Evolutionary conservation across 352 stramenopile genomes (phyloP), one percentile per base, ranked within the genome.

Genomic region (Aphanomyces invadans): DNA sequence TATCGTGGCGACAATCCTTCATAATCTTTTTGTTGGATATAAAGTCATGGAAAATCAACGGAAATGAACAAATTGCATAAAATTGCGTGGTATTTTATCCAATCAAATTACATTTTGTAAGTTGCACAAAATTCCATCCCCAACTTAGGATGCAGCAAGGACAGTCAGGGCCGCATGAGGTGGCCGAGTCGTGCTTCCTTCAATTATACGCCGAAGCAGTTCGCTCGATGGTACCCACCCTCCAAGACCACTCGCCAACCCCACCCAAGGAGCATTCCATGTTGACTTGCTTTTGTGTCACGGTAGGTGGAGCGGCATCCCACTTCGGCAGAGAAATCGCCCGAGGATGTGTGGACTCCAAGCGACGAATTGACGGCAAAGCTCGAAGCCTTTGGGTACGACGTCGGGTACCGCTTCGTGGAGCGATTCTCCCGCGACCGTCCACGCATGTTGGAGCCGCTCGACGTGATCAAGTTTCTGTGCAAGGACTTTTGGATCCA

Each of bases 401-500:
- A 95, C 68, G 84, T 90, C 4, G 86, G 86, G 68, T 95, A 86
- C 49, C 84, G 86, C 45, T 93, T 93, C 48, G 84, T 81, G 0
- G 86, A 95, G 54, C 74, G 82, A 73, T 88, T 59, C 28, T 78
- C 80, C 7, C 87, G 81, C 66, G 86, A 95, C 49, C 78, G 83
- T 4, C 73, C 86, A 46, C 84, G 86, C 33, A 91, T 95, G 81
- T 69, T 83, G 26, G 87, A 96, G 71, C 84, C 89, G 46, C 79
- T 98, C 54, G 95, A 99, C 63, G 90, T 97, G 60, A 96, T 99
- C 71, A 98, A 98, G 79, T 99, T 99, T 74, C 74, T 99, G 33
- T 99, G 96, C 80, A 99, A 99, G 74, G 95, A 98, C 75, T 95
- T 99, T 65, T 99, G 96, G 96, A 97, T 92, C 69, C 78, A 96